Base-by-base conservation (phyloP, 352 stramenopile genomes). In the Phytophthora pluvialis region DNA sequence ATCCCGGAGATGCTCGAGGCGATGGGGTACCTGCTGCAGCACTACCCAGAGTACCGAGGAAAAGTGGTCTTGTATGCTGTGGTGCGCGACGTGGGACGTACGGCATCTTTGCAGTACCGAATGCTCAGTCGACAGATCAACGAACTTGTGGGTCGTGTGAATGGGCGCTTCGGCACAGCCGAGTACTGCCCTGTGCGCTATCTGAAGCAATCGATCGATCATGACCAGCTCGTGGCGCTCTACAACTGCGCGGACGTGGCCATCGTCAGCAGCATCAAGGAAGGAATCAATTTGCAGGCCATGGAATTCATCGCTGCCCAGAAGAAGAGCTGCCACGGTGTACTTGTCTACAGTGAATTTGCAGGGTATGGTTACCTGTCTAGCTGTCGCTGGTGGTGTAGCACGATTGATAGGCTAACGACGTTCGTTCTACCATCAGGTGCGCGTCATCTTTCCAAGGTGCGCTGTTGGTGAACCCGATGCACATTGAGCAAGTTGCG, bases 11-110 rank as follows among this genome's bases (percentile, higher is more conserved):
- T 95, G 83, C 79, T 97, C 7, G 83, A 97, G 46, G 90, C 89
- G 25, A 91, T 97, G 70, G 90, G 97, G 64, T 92, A 96, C 26
- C 71, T 97, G 53, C 70, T 97, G 29, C 85, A 90, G 59, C 76
- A 94, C 43, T 94, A 97, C 55, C 90, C 90, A 57, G 87, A 97
- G 44, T 97, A 97, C 25, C 96, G 97, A 48, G 93, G 96, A 29
- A 97, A 97, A 39, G 78, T 98, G 1, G 90, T 98, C 26, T 80
- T 98, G 51, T 97, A 98, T 51, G 95, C 91, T 2, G 95, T 99
- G n/a, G 96, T 97, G 25, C 80, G 84, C 1, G 84, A 93, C 36
- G 70, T 69, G 9, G 84, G 84, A 3, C 80, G 84, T 12, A 91
- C 80, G 10, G 72, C 82, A 5, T 89, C 84, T 3, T 55, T 76